These are phyloP conservation scores for Oropetium thomaeum DNA, from an alignment of 176 grass and related monocot genomes.

Conservation along the genomic window DNA sequence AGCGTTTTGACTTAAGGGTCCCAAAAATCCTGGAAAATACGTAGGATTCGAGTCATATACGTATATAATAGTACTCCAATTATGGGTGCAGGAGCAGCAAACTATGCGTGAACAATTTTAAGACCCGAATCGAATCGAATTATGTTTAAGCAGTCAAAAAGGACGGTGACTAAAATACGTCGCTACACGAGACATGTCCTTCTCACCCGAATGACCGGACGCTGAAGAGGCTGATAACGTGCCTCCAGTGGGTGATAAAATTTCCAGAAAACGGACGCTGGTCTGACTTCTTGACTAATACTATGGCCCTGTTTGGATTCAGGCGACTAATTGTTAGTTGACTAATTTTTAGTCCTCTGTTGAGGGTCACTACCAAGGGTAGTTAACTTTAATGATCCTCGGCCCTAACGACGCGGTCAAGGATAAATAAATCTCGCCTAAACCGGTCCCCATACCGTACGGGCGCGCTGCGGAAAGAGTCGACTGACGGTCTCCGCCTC, in stretches of 20 bases:
- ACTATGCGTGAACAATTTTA: not conserved
- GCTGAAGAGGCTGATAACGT: conserved; percentile 16
- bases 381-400: too few relatives aligned
- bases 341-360: too few relatives aligned
- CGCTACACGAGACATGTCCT: conserved; percentile 13
- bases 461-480: too few relatives aligned
- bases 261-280: conserved; percentile 1
- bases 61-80: too few relatives aligned
- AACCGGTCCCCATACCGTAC: too few relatives aligned
- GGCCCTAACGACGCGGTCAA: too few relatives aligned
- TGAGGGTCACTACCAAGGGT: too few relatives aligned
- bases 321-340: too few relatives aligned
- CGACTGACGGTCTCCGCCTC: too few relatives aligned
- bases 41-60: not conserved
- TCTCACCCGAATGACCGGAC: conserved; percentile 7
- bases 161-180: conserved; percentile 32
- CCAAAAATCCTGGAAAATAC: not conserved
- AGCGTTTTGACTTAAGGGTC: conserved; percentile 35
- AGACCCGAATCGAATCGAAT: not conserved
- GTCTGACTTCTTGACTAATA: too few relatives aligned
- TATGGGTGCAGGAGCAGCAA: not conserved
- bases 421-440: too few relatives aligned
- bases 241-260: not conserved
- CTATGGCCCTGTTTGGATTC: too few relatives aligned
- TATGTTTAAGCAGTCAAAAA: not conserved